Evolutionary conservation across 2,329 filamentous ascomycete genomes (phyloP).

Genomic region (Trichophyton simii): DNA sequence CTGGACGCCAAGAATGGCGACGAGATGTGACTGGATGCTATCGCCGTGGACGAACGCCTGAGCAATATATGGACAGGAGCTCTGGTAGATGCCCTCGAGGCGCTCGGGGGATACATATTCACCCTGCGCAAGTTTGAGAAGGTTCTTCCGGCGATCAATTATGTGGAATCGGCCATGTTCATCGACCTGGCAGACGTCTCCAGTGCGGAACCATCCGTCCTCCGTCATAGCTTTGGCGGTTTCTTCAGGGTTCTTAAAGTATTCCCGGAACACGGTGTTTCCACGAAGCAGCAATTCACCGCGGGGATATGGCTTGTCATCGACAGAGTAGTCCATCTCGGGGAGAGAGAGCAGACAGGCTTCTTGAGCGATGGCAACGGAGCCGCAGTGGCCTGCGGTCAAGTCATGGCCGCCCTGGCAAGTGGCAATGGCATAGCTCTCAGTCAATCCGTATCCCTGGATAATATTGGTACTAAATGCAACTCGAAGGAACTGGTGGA

Average conservation of each 20-base stretch:
- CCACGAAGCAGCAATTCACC: slow-evolving; percentile 81
- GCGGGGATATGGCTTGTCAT: slow-evolving; percentile 78
- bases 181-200: slow-evolving; percentile 81
- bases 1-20: slow-evolving; percentile 79
- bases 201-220: slow-evolving; percentile 95
- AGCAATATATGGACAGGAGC: slow-evolving; percentile 62
- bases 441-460: slow-evolving; percentile 89
- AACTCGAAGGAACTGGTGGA: slow-evolving; percentile 79
- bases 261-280: slow-evolving; percentile 67
- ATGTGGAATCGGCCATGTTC: slow-evolving; percentile 77
- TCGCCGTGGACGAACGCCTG: slow-evolving; percentile 89
- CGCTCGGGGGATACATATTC: slow-evolving; percentile 97
- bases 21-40: slow-evolving; percentile 63
- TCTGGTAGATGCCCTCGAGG: slow-evolving; percentile 87
- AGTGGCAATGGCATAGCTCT: slow-evolving; percentile 69
- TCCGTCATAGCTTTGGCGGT: slow-evolving; percentile 68
- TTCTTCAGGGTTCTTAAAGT: slow-evolving; percentile 82
- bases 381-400: slow-evolving; percentile 68
- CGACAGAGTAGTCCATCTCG: slow-evolving; percentile 82
- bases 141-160: slow-evolving; percentile 95
- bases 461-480: slow-evolving; percentile 65
- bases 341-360: slow-evolving; percentile 74
- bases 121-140: slow-evolving; percentile 94
- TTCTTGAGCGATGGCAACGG: slow-evolving; percentile 55
- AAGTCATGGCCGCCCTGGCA: slow-evolving; percentile 61